Conservation (phyloP, 208 protist genomes). For the Leishmania martiniquensis region DNA sequence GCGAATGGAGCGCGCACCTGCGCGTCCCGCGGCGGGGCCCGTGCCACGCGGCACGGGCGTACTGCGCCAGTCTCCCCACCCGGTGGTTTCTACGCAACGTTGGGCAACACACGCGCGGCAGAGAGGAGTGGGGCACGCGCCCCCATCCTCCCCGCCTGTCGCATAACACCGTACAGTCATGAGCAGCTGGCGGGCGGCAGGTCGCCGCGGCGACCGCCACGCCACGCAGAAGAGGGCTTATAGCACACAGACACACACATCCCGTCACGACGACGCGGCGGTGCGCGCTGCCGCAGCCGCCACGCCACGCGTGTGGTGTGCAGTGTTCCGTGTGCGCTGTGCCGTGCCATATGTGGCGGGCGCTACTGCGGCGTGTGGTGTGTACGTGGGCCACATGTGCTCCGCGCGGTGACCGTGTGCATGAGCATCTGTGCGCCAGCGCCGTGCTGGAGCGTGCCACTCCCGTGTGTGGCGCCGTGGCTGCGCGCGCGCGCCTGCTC, state of each 20-base stretch:
- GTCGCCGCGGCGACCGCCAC: constrained; percentile 28
- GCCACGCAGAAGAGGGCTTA: constrained; percentile 38
- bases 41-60: constrained; percentile 23
- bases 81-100: constrained; percentile 31
- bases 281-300: constrained; percentile 31
- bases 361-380: constrained; percentile 6
- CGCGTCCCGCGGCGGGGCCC: constrained; percentile 23
- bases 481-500: constrained; percentile 18
- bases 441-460: constrained; percentile 1
- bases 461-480: constrained; percentile 25
- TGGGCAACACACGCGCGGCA: constrained; percentile 26
- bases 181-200: constrained; percentile 33
- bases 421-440: constrained; percentile 8
- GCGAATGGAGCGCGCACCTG: constrained; percentile 10
- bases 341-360: constrained; percentile 8
- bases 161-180: constrained; percentile 28
- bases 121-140: neutral
- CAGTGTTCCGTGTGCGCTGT: constrained; percentile 9
- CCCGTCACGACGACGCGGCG: constrained; percentile 34
- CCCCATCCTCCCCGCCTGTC: constrained; percentile 2
- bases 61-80: constrained; percentile 28
- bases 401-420: constrained; percentile 1
- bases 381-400: constrained; percentile 12
- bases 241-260: neutral
- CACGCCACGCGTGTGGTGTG: constrained; percentile 25